Conservation (phyloP, 495 filamentous ascomycete genomes). For the Hyphodiscus hymeniophilus region DNA sequence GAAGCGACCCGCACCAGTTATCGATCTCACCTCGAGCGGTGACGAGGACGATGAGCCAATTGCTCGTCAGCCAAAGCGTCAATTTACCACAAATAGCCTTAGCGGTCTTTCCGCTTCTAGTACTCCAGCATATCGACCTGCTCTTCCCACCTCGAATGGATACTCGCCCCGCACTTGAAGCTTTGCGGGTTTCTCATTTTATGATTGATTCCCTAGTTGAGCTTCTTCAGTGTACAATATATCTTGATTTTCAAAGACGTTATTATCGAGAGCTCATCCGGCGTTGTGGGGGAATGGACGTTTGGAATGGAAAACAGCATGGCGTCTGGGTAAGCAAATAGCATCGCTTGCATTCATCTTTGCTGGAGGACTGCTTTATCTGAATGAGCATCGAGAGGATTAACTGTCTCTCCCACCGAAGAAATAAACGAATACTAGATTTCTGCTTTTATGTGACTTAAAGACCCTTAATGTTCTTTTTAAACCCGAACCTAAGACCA, state of each 20-base stretch:
- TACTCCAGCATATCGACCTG: conserved; percentile 1
- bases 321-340: too few species aligned
- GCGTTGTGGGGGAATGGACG: neutral
- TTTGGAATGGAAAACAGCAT: neutral
- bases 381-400: too few species aligned
- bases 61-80: conserved; percentile 48
- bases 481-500: too few species aligned
- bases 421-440: too few species aligned
- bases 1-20: conserved; percentile 44
- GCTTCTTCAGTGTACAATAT: neutral
- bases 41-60: conserved; percentile 63
- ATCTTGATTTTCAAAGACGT: neutral
- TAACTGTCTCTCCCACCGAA: too few species aligned
- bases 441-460: too few species aligned
- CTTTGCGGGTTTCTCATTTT: neutral
- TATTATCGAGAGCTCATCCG: neutral
- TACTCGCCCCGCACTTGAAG: neutral
- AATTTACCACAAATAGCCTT: conserved; percentile 9
- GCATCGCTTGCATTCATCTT: neutral
- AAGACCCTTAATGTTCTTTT: too few species aligned
- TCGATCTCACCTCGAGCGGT: conserved; percentile 71
- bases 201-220: neutral
- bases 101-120: neutral
- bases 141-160: neutral
- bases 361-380: too few species aligned